Base-by-base conservation (phyloP, 2,329 filamentous ascomycete genomes). In the Diatrype stigma region DNA sequence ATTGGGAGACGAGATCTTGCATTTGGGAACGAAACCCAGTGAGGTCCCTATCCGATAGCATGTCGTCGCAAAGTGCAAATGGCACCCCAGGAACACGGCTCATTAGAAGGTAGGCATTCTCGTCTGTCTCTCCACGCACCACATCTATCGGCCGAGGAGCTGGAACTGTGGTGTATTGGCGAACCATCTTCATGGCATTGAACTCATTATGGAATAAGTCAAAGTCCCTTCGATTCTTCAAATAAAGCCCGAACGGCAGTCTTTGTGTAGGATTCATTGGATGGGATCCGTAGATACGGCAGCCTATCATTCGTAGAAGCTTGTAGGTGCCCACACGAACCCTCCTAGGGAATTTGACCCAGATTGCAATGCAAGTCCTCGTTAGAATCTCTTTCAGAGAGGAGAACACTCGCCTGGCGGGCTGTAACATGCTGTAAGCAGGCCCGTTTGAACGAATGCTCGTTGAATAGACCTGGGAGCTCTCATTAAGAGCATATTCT, bases 181-280 rank as follows among this genome's bases (percentile, higher is more conserved):
- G 57, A 28, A 68, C 50, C 12, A 60, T 42, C 0, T 47, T 34
- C 17, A 70, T 51, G 0, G 65, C 64, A 23, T 65, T 63, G 48
- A 55, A 56, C 49, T 69, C 63, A 30, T 70, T 70, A 16, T 47
- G 53, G 17, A 40, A 37, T 26, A 28, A n/a, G 30, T 55, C 59
- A 11, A 48, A 23, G 3, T 55, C 47, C 17, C 40, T 12, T 2
- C 50, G 16, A 34, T 51, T 49, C 46, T 70, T 69, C 16, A 70
- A 47, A 46, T 63, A 69, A 1, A 69, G 60, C 7, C 64, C 63
- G 48, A 69, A 67, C 2, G 64, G 65, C 16, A 69, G 47, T 35
- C 59, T 56, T 42, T 62, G 60, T 10, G 63, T 57, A 5, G 16
- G 46, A 19, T 2, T 48, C 48, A 19, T 46, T 17, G 16, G 19